phyloP scores from a whole-genome alignment of 164 flowering plant genomes.

The Saururus chinensis region DNA sequence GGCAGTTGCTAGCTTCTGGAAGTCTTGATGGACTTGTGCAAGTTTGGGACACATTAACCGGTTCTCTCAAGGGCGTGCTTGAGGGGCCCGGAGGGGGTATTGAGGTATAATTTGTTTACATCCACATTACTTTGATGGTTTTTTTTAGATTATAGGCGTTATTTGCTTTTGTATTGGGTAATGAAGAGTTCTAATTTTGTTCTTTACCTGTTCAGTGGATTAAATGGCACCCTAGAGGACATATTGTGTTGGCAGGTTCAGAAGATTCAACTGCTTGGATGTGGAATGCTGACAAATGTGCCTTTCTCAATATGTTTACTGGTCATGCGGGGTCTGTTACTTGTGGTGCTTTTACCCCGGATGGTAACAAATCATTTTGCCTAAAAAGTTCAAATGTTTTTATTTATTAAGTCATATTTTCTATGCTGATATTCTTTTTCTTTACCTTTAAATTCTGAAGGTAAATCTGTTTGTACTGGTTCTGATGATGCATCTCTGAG shows the following conservation, averaged over 20 bases:
- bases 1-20: conserved; percentile 85
- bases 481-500: conserved; percentile 83
- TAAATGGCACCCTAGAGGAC: conserved; percentile 94
- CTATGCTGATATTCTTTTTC: not conserved
- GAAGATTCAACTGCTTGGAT: conserved; percentile 76
- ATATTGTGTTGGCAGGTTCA: conserved; percentile 78
- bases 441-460: conserved; percentile 21
- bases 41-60: conserved; percentile 60
- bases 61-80: conserved; percentile 47
- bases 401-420: no score
- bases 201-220: conserved; percentile 59
- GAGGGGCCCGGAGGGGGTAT: conserved; percentile 81
- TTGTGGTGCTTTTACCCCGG: conserved; percentile 96
- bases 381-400: no score
- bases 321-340: conserved; percentile 75
- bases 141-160: not conserved
- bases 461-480: conserved; percentile 79
- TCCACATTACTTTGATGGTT: not conserved
- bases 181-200: conserved; percentile 1
- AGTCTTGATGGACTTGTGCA: conserved; percentile 65
- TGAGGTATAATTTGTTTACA: conserved; percentile 38
- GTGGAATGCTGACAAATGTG: conserved; percentile 88
- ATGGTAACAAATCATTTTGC: conserved; percentile 39
- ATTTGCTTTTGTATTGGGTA: not conserved
- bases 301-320: conserved; percentile 49